Evolutionary conservation across 306 rosid genomes (phyloP).

Genomic region (Pterocarpus macrocarpus): DNA sequence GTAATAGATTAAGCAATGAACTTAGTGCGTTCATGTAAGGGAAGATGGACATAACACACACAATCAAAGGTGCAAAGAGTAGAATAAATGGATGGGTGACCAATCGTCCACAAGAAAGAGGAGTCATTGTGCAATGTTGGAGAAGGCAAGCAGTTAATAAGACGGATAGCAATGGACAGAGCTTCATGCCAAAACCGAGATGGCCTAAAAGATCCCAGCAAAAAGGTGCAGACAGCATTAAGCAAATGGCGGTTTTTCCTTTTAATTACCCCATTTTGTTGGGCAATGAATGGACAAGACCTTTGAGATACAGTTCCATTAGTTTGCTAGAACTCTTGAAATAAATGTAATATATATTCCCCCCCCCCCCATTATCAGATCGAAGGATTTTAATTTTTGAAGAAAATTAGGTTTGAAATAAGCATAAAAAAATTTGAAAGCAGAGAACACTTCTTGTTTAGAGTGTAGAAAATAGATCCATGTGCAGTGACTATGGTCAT

Average conservation of each 20-base stretch:
- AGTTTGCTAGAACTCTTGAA: background rate
- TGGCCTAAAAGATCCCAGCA: background rate
- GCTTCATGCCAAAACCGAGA: background rate
- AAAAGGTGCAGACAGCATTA: background rate
- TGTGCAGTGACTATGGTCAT: too few species aligned
- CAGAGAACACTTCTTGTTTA: too few species aligned
- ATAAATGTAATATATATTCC: slow-evolving; percentile 10
- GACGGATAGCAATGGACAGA: too few species aligned
- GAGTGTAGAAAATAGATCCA: too few species aligned
- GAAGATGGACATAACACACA: too few species aligned
- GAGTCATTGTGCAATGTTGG: too few species aligned
- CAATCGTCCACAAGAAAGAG: background rate
- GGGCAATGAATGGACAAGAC: background rate
- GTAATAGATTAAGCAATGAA: too few species aligned
- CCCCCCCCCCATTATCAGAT: background rate
- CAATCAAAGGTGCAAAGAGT: background rate
- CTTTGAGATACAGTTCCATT: background rate
- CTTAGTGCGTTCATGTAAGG: too few species aligned
- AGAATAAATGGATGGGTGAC: background rate
- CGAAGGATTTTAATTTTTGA: too few species aligned
- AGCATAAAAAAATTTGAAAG: background rate
- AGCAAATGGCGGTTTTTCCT: background rate
- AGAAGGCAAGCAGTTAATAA: too few species aligned
- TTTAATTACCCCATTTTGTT: too few species aligned
- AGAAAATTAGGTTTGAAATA: background rate